Evolutionary conservation across 2,329 filamentous ascomycete species (phyloP), one percentile per base, ranked within the genome.

Genomic region (Cordyceps javanica): DNA sequence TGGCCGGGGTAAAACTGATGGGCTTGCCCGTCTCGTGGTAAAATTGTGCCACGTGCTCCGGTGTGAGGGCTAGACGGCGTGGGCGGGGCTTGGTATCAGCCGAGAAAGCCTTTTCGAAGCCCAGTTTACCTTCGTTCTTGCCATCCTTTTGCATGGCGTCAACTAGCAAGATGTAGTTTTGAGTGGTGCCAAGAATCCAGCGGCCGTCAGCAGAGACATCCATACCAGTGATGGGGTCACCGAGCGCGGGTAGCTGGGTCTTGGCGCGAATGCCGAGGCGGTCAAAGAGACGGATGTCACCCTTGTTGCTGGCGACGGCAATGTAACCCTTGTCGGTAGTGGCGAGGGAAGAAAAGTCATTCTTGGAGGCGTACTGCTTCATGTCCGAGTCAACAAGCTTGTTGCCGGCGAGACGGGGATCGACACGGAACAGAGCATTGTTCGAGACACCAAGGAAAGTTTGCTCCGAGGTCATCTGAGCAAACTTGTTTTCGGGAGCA

Each of bases 261-360:
- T 99, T 99, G 39, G 94, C 94, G 64, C 96, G 95, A 75, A 97
- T 95, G 14, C 94, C 94, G 2, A 99, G 83, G 19, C 92, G 89
- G 70, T 99, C 94, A 67, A 99, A 99, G 66, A 99, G 85, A 56
- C 94, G 90, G 61, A 99, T 91, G 65, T 99, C 94, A 65, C 94
- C 94, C 78, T 99, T 99, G 77, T 96, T 96, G 55, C 91, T 97
- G 0, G 94, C 93, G 8, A 99, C 92, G 5, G 94, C 94, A 62
- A 99, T 91, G 69, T 97, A 95, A 11, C 94, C 94, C 75, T 97
- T 93, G 68, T 96, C 91, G 0, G 94, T 99, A 0, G 94, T 97
- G 5, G 94, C 91, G 28, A 95, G 82, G 14, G 93, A 88, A 0
- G 92, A 97, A 74, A 99, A 99, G 67, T 96, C 92, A 68, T 97